Percentiles rank a stretch among this genome's conserved stretches.
phyloP scores from a whole-genome alignment of 805 yeast species.

The Sungouiella thailandica region DNA sequence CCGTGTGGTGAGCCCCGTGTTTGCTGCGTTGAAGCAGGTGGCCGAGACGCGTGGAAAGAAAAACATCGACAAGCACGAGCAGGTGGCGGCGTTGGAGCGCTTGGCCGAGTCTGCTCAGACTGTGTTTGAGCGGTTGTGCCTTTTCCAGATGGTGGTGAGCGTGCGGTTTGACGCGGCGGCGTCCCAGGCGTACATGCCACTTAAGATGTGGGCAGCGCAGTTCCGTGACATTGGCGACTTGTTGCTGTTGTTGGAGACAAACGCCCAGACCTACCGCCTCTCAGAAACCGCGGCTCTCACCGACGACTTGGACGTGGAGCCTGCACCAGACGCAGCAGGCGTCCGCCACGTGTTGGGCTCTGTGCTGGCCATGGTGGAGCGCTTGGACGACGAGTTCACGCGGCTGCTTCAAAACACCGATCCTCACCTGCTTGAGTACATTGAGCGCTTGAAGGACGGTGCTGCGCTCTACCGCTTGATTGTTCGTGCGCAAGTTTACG shows the following conservation, averaged over 20 bases:
- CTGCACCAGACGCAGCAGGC: conserved; percentile 55
- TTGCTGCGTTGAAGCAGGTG: conserved; percentile 66
- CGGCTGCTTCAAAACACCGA: conserved; percentile 83
- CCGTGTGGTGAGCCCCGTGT: conserved; percentile 45
- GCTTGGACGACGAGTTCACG: conserved; percentile 91
- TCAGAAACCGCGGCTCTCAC: conserved; percentile 66
- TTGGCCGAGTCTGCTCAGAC: conserved; percentile 35
- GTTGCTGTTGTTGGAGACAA: conserved; percentile 63
- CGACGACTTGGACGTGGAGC: conserved; percentile 71
- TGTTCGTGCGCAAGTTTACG: conserved; percentile 80
- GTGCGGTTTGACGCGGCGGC: conserved; percentile 79
- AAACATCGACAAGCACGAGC: conserved; percentile 80
- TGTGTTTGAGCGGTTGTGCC: conserved; percentile 67
- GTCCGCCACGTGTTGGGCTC: conserved; percentile 77
- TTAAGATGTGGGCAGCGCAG: conserved; percentile 73
- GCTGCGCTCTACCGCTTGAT: conserved; percentile 66
- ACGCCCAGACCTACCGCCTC: conserved; percentile 56
- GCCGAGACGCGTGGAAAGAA: conserved; percentile 93
- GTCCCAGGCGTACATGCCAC: conserved; percentile 65
- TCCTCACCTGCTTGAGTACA: conserved; percentile 92
- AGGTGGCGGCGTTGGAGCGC: conserved; percentile 64
- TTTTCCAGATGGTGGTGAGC: conserved; percentile 78
- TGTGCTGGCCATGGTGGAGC: conserved; percentile 79
- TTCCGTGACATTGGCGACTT: conserved; percentile 58
- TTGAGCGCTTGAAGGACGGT: conserved; percentile 88